Base-by-base conservation (phyloP, 2,329 filamentous ascomycete species). In the Ploettnerulaceae sp. region DNA sequence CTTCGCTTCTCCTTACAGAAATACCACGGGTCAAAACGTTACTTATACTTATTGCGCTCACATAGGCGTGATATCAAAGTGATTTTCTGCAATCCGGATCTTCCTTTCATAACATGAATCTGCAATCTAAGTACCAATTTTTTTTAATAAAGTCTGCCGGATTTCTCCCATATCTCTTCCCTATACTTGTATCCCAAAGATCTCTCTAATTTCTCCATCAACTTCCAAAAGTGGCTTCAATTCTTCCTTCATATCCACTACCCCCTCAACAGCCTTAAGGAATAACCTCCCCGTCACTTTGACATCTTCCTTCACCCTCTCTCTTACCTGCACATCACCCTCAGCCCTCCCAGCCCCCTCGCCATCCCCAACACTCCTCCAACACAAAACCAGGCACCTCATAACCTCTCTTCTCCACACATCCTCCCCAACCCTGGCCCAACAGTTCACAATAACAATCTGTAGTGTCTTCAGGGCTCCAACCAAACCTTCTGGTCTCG, bases 341-440 rank as follows among this genome's bases (percentile, higher is more conserved):
- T 45, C 28, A 21, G 25, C 15, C 14, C 15, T 38, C 35, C 62
- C 81, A 81, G 24, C 15, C 11, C 6, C 29, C 14, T 15, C 33
- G 21, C 28, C 31, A 5, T 51, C 15, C 5, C 29, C 38, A 6
- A 49, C 17, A 20, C 22, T 69, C 67, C 40, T 69, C 61, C 50
- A 57, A 34, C 41, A 43, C 17, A 39, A 18, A 8, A 51, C 48
- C 25, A 55, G 28, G 14, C 37, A 40, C 31, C 29, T 46, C 2
- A 53, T 37, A 8, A 51, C 32, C 36, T 48, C 47, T 22, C 29
- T 42, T 32, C 51, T 47, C 24, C 36, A 36, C 22, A 25, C 26
- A n/a, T 38, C 43, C 8, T 61, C 58, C 7, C 60, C 66, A 11
- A 94, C 68, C 6, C 87, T 74, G 8, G 86, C 84, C 81, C 88